Percentiles rank a stretch among this genome's conserved stretches.
Conservation (phyloP, 495 filamentous ascomycete species). For the Astrothelium subdiscretum region DNA sequence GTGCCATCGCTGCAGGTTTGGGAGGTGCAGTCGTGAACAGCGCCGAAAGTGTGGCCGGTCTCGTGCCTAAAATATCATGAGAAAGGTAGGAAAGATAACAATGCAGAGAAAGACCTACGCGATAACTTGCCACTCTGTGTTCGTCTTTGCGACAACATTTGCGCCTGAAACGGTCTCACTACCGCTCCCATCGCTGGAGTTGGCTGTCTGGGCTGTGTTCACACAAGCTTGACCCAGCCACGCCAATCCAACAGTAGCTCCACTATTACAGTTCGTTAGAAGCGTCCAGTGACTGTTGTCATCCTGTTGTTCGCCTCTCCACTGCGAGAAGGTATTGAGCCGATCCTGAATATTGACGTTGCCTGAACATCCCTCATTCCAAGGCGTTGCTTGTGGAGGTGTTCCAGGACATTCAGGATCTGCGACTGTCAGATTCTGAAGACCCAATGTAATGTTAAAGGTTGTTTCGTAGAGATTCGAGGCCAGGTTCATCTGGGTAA, state of each 20-base stretch:
- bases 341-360: constrained; percentile 62
- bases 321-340: constrained; percentile 76
- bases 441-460: constrained; percentile 87
- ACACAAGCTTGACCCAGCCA: constrained; percentile 89
- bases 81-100: not conserved
- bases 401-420: constrained; percentile 55
- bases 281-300: constrained; percentile 89
- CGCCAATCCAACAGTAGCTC: constrained; percentile 77
- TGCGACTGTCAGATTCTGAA: constrained; percentile 72
- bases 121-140: constrained; percentile 89
- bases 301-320: constrained; percentile 66
- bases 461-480: constrained; percentile 76
- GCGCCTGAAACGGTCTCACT: constrained; percentile 66
- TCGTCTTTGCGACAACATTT: constrained; percentile 63
- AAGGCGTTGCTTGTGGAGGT: constrained; percentile 51
- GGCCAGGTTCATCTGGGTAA: constrained; percentile 73
- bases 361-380: constrained; percentile 64
- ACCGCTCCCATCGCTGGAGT: constrained; percentile 32
- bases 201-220: constrained; percentile 21
- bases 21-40: constrained; percentile 80
- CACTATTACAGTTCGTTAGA: constrained; percentile 74
- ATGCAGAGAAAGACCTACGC: constrained; percentile 35
- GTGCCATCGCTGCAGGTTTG: constrained; percentile 50
- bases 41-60: constrained; percentile 88
- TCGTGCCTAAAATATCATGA: constrained; percentile 46